These are phyloP conservation scores for Coemansia sp. DNA, from an alignment of 192 early-diverging fungal genomes.

Conservation along the genomic window DNA sequence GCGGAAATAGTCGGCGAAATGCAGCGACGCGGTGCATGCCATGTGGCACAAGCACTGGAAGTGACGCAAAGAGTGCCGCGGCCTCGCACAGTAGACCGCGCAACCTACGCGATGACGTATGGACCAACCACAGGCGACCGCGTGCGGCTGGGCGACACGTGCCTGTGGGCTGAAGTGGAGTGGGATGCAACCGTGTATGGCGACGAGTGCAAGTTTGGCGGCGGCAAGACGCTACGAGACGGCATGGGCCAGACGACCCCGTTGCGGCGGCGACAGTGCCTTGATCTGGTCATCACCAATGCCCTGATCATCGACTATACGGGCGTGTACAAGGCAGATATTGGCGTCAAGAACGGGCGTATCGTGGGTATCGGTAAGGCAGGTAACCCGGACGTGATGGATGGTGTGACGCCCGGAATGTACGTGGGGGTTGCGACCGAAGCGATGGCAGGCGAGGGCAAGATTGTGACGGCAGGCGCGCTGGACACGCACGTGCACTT, in stretches of 20 bases:
- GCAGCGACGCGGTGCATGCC: constrained; percentile 44
- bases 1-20: constrained; percentile 14
- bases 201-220: constrained; percentile 96
- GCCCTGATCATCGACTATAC: constrained; percentile 88
- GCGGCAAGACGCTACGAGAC: constrained; percentile 89
- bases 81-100: constrained; percentile 69
- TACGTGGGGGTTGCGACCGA: constrained; percentile 86
- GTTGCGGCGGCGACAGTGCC: constrained; percentile 62
- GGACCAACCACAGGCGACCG: constrained; percentile 92
- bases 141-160: constrained; percentile 82
- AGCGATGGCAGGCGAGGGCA: constrained; percentile 85
- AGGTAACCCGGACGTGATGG: constrained; percentile 97
- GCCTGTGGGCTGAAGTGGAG: constrained; percentile 83
- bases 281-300: constrained; percentile 96
- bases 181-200: constrained; percentile 87
- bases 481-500: constrained; percentile 95
- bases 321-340: constrained; percentile 97
- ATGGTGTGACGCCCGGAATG: constrained; percentile 86
- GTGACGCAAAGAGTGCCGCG: constrained; percentile 48
- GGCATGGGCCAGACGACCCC: constrained; percentile 90
- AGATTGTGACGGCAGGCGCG: constrained; percentile 90
- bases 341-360: constrained; percentile 82
- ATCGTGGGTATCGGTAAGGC: constrained; percentile 96
- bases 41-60: constrained; percentile 57
- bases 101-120: constrained; percentile 84